Conservation (phyloP, 2,329 filamentous ascomycete species). For the Penicillium sp. region DNA sequence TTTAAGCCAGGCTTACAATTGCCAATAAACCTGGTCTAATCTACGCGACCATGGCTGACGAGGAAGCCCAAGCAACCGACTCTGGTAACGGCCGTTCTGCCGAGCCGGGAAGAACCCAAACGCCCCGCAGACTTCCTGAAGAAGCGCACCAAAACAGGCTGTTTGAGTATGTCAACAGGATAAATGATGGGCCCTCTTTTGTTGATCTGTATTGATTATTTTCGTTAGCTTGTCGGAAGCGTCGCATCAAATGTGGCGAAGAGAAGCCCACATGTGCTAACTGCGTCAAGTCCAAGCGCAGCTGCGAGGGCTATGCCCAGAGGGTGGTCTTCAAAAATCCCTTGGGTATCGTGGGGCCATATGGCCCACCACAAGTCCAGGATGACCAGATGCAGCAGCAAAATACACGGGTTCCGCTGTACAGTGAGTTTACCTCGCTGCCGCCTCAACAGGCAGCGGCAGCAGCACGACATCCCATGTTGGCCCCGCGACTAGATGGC, state of each 20-base stretch:
- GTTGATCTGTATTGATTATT: neutral
- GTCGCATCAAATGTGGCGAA: conserved; percentile 96
- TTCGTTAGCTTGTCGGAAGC: conserved; percentile 75
- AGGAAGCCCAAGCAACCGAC: neutral
- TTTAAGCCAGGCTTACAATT: neutral
- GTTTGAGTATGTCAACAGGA: conserved; percentile 66
- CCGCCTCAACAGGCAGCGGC: conserved; percentile 28
- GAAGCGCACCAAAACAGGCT: conserved; percentile 88
- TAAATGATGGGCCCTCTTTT: neutral
- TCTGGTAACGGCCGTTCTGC: neutral
- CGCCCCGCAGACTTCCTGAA: conserved; percentile 42
- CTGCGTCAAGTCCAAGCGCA: conserved; percentile 48
- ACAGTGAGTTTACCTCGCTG: conserved; percentile 23
- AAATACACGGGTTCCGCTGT: conserved; percentile 15
- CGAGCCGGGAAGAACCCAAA: conserved; percentile 10
- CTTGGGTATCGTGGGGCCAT: conserved; percentile 33
- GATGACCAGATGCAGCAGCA: conserved; percentile 25
- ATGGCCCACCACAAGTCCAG: conserved; percentile 17
- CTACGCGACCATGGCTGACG: neutral
- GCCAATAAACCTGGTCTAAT: neutral
- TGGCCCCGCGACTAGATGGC: conserved; percentile 28
- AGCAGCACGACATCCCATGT: conserved; percentile 33
- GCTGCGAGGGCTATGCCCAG: conserved; percentile 46
- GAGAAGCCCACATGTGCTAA: conserved; percentile 55
- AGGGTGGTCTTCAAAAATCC: conserved; percentile 44